Evolutionary conservation across 345 rosid species (phyloP), one percentile per base, ranked within the genome.

Genomic region (Brassica cretica): DNA sequence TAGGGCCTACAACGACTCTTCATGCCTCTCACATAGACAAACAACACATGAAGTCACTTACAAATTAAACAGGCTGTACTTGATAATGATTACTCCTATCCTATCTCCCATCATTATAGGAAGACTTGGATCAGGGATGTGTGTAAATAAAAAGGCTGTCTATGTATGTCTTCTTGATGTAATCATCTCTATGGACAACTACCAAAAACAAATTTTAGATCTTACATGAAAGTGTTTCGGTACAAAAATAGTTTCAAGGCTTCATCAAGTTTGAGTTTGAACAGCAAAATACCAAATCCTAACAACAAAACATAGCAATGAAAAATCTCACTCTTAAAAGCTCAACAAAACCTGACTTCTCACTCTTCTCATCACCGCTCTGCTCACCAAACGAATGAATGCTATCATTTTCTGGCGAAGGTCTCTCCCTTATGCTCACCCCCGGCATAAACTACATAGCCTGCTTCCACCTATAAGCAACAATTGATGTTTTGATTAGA

Each of bases 371-470:
- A n/a, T 24, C 46, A 25, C 15, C 30, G 33, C 14, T 77, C 72
- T 71, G 25, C 46, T 71, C 49, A 71, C 35, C 62, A 25, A 33
- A 76, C 12, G 8, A 70, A 51, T 51, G 32, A 15, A 49, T 61
- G 64, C 25, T 61, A 30, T 19, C 64, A 69, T 64, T 85, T 93
- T 84, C 89, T 87, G 24, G 96, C 88, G 76, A 95, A 76, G 67
- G 97, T 87, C 76, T 95, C 99, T 73, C 92, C 96, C 82, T 87
- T 95, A 75, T 88, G 82, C 80, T 91, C 99, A 24, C 92, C 69
- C 5, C 98, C 92, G 0, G 84, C 84, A 4, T 88, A 73, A 70
- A 95, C 88, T 12, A 91, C 89, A 81, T 83, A 95, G 37, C 92
- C 94, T 35, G 89, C 89, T 85, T 94, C 99, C 66, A 93, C 93